Evolutionary conservation across 805 yeast species (phyloP).

Genomic region (Yarrowia alimentaria): DNA sequence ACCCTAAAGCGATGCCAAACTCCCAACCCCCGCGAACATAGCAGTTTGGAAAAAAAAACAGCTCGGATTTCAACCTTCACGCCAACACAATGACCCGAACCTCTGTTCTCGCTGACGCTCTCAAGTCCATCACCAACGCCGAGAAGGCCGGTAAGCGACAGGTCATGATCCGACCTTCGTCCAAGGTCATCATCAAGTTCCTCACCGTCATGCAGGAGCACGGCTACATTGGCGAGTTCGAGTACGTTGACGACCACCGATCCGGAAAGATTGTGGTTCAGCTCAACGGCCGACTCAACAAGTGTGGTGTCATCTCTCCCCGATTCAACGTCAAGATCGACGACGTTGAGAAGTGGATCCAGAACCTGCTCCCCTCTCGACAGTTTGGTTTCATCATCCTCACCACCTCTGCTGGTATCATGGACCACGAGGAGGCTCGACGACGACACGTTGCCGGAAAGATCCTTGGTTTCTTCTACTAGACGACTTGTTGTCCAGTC

Average conservation of each 20-base stretch:
- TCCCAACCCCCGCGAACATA: no score
- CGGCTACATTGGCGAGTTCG: constrained; percentile 98
- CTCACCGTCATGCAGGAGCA: constrained; percentile 96
- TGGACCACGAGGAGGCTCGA: constrained; percentile 99
- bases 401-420: constrained; percentile 98
- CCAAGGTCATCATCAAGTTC: constrained; percentile 97
- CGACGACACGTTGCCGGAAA: constrained; percentile 99
- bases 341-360: constrained; percentile 98
- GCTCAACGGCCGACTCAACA: constrained; percentile 97
- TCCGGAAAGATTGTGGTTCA: constrained; percentile 96
- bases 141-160: constrained; percentile 99
- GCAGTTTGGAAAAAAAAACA: not conserved
- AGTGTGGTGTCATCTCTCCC: constrained; percentile 98
- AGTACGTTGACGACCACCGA: constrained; percentile 98
- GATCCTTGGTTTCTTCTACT: constrained; percentile 97
- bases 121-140: constrained; percentile 97
- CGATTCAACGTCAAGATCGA: constrained; percentile 95
- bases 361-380: constrained; percentile 97
- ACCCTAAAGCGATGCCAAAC: no score
- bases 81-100: constrained; percentile 86
- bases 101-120: constrained; percentile 97
- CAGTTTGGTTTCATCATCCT: constrained; percentile 97
- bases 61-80: not conserved
- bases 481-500: constrained; percentile 42
- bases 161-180: constrained; percentile 96